Percentiles rank a stretch among this genome's conserved stretches.
Evolutionary conservation across 805 yeast species (phyloP).

Genomic region (Candida alai): DNA sequence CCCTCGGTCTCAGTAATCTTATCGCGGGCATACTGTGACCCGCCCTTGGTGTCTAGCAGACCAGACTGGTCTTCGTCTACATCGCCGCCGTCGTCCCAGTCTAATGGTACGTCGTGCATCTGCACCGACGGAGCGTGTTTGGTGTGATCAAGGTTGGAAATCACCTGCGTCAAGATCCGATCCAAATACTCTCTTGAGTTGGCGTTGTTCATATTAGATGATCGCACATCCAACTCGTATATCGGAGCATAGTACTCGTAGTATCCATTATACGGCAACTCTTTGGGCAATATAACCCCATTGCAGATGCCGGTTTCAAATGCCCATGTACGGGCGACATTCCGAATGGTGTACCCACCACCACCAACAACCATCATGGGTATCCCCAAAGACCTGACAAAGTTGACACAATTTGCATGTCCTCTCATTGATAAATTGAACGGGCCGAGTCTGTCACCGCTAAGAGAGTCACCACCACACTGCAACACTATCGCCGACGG

Average conservation of each 20-base stretch:
- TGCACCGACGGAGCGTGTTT: conserved; percentile 97
- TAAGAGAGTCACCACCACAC: conserved; percentile 96
- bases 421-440: conserved; percentile 91
- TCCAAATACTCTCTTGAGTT: conserved; percentile 89
- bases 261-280: conserved; percentile 90
- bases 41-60: conserved; percentile 87
- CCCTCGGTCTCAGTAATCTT: conserved; percentile 62
- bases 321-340: conserved; percentile 94
- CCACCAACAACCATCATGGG: conserved; percentile 97
- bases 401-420: conserved; percentile 93
- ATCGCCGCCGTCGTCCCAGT: conserved; percentile 66
- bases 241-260: conserved; percentile 98
- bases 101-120: conserved; percentile 82
- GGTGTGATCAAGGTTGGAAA: conserved; percentile 77
- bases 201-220: conserved; percentile 95
- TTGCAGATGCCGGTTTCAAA: conserved; percentile 88
- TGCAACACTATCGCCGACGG: conserved; percentile 95
- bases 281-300: conserved; percentile 68
- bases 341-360: conserved; percentile 97
- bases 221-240: conserved; percentile 89
- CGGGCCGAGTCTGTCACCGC: conserved; percentile 94
- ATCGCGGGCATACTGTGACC: conserved; percentile 82
- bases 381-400: conserved; percentile 76
- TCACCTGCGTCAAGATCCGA: conserved; percentile 72
- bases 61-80: conserved; percentile 78